Evolutionary conservation across 345 rosid species (phyloP).

Genomic region (Eucalyptus curtisii): DNA sequence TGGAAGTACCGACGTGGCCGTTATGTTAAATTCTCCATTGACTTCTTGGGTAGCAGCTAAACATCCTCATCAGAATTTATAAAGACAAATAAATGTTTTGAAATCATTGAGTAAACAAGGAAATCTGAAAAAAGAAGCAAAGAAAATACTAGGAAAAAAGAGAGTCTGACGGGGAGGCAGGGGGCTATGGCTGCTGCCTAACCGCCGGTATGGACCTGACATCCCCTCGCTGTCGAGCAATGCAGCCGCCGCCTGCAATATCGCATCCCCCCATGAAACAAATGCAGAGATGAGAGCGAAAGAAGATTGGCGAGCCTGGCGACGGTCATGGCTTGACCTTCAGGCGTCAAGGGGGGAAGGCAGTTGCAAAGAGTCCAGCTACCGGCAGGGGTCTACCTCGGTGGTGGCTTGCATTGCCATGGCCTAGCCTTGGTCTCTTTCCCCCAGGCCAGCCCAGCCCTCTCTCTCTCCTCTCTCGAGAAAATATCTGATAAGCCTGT

Average conservation of each 20-base stretch:
- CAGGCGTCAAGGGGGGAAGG: neutral
- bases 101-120: neutral
- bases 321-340: neutral
- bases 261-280: neutral
- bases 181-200: accelerated
- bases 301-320: neutral
- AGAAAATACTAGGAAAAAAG: neutral
- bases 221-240: neutral
- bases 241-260: neutral
- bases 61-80: neutral
- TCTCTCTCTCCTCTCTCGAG: neutral
- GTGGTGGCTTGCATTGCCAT: neutral
- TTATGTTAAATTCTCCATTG: neutral
- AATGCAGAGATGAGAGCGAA: neutral
- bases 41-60: neutral
- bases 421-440: neutral
- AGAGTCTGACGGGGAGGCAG: neutral
- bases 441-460: neutral
- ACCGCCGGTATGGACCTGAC: accelerated
- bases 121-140: neutral
- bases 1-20: neutral
- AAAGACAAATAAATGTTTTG: neutral
- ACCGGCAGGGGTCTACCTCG: neutral
- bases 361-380: neutral
- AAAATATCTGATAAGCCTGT: neutral